phyloP scores from a whole-genome alignment of 768 basidiomycete genomes.

The Naematelia encephala region DNA sequence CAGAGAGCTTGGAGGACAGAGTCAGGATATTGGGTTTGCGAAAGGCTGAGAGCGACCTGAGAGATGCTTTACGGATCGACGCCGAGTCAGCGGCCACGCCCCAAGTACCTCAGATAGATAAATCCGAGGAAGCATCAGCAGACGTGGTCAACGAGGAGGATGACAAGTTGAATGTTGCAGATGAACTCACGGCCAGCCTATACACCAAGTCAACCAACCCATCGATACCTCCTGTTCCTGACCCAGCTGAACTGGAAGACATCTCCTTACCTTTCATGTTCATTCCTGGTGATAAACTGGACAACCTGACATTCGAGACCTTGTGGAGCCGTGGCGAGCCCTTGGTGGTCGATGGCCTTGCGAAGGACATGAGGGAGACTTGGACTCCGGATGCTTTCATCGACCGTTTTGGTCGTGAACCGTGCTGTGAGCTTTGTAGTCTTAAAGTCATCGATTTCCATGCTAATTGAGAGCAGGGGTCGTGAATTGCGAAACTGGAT shows the following conservation, averaged over 20 bases:
- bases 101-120: neutral
- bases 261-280: slow-evolving; percentile 56
- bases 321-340: slow-evolving; percentile 75
- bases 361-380: slow-evolving; percentile 61
- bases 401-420: slow-evolving; percentile 51
- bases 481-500: slow-evolving; percentile 75
- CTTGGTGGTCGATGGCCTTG: slow-evolving; percentile 68
- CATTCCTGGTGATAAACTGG: slow-evolving; percentile 57
- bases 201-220: slow-evolving; percentile 28
- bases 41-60: slow-evolving; percentile 8
- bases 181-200: slow-evolving; percentile 7
- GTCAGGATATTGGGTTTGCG: slow-evolving; percentile 15
- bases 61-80: neutral
- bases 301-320: slow-evolving; percentile 61
- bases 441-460: neutral
- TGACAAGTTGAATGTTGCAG: slow-evolving; percentile 1
- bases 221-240: slow-evolving; percentile 11
- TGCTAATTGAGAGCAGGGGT: slow-evolving; percentile 61
- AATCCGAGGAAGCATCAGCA: neutral
- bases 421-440: slow-evolving; percentile 36
- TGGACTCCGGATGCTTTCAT: slow-evolving; percentile 86
- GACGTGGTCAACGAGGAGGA: neutral
- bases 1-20: slow-evolving; percentile 7
- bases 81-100: neutral
- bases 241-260: slow-evolving; percentile 49